Base-by-base conservation (phyloP, 140 eudicot genomes). In the Stevia rebaudiana region DNA sequence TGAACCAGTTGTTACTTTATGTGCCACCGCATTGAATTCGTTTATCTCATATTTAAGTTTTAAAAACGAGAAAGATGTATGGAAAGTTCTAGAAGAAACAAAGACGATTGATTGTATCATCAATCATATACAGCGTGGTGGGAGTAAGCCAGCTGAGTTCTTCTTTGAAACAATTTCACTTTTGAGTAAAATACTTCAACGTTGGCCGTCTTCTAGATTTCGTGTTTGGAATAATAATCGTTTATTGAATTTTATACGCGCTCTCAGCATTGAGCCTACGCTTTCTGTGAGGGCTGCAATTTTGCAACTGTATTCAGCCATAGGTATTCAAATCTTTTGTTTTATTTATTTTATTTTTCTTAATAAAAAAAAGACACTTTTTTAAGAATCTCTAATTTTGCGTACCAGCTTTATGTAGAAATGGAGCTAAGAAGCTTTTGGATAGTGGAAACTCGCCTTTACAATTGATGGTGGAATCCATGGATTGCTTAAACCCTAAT, bases 391-490 rank as follows among this genome's bases (percentile, higher is more conserved):
- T 10, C 67, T 69, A 67, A 73, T 67, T 53, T 52, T 56, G 73
- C 65, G 55, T 83, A 74, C 71, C 88, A 91, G 98, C 94, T 63
- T 76, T 84, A 70, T 91, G 98, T 76, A 78, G 86, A 64, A 61
- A 73, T 77, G 95, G 98, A 63, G 89, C 89, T 8, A 61, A 77
- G 65, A 87, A 74, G 82, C 85, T 87, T 67, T 69, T 91, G 62
- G 82, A 80, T 39, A 64, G 70, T 72, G 85, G 82, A 37, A 79
- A 75, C 61, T 17, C 46, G 16, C 71, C 71, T 74, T 21, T 84
- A 61, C 59, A 65, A 58, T 43, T 77, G 71, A 80, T 87, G 87
- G 78, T 84, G 73, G 71, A 75, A 53, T 80, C 78, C 79, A 80
- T 90, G 94, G 79, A 67, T 36, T 15, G 18, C 55, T 59, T 67